Percentiles rank a stretch among this genome's conserved stretches.
Evolutionary conservation across 805 yeast genomes (phyloP).

Genomic region (Nakazawaea ernobii): DNA sequence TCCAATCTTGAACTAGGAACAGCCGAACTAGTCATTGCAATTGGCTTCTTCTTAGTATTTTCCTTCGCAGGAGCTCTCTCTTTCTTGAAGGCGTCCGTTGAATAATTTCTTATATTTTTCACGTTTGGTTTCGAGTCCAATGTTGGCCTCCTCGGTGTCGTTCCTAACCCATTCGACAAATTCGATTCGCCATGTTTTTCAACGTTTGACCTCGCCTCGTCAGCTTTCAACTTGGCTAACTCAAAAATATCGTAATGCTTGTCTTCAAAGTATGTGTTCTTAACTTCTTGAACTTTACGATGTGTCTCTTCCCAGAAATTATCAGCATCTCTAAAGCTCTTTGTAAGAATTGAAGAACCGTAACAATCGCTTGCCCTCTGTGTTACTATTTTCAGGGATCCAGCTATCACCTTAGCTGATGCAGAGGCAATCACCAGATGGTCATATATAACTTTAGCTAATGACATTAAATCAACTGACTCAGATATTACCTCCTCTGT

Average conservation of each 20-base stretch:
- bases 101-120: constrained; percentile 18
- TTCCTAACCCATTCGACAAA: constrained; percentile 12
- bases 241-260: constrained; percentile 25
- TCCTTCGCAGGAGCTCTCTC: constrained; percentile 21
- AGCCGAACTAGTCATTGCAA: constrained; percentile 54
- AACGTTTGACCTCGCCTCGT: constrained; percentile 11
- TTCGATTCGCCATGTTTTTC: constrained; percentile 10
- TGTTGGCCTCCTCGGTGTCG: constrained; percentile 17
- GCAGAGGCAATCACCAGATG: constrained; percentile 21
- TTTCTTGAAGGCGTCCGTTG: constrained; percentile 8
- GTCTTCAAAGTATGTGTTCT: constrained; percentile 7
- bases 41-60: constrained; percentile 23
- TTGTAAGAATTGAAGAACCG: constrained; percentile 14
- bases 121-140: constrained; percentile 11
- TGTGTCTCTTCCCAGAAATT: constrained; percentile 21
- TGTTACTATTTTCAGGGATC: constrained; percentile 13
- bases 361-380: constrained; percentile 14
- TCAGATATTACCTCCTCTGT: background rate
- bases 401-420: constrained; percentile 20
- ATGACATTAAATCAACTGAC: background rate
- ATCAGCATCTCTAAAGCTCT: constrained; percentile 12
- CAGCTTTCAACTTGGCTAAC: constrained; percentile 27
- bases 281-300: constrained; percentile 19
- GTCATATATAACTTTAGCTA: constrained; percentile 21
- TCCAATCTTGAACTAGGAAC: constrained; percentile 88